Conservation (phyloP, 768 basidiomycete genomes). For the Amanita exitialis region DNA sequence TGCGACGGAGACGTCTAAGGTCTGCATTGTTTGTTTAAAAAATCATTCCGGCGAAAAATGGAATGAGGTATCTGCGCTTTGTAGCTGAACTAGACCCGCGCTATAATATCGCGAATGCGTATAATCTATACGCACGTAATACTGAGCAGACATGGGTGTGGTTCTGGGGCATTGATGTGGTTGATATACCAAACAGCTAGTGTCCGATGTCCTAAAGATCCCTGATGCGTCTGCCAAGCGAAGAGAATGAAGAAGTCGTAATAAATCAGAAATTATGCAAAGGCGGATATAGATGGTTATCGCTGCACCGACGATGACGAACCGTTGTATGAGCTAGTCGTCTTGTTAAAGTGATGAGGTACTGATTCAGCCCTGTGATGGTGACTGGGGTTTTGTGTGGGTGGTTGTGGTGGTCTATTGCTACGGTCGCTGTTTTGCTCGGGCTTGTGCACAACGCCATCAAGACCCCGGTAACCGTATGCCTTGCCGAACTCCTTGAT, state of each 20-base stretch:
- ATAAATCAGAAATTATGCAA: not conserved
- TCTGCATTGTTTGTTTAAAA: conserved; percentile 1
- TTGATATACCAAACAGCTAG: not conserved
- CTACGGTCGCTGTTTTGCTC: conserved; percentile 19
- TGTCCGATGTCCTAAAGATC: conserved; percentile 3
- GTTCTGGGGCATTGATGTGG: not conserved
- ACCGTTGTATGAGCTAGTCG: conserved; percentile 1
- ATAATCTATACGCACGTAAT: conserved; percentile 2
- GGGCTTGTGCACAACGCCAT: conserved; percentile 66
- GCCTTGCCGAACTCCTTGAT: conserved; percentile 71
- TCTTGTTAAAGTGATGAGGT: conserved; percentile 1
- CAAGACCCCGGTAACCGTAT: conserved; percentile 62
- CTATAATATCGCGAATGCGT: not conserved
- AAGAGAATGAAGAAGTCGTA: not conserved
- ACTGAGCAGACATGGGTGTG: not conserved
- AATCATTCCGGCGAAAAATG: not conserved
- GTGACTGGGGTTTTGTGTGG: not conserved
- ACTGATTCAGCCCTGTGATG: not conserved
- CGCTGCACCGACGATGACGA: conserved; percentile 2
- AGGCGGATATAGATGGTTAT: not conserved
- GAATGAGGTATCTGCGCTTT: conserved; percentile 2
- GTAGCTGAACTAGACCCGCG: not conserved
- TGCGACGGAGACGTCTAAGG: conserved; percentile 3
- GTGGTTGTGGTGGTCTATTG: conserved; percentile 1
- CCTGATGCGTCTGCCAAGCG: not conserved